Base-by-base conservation (phyloP, 306 rosid genomes). In the Begonia fuchsioides region DNA sequence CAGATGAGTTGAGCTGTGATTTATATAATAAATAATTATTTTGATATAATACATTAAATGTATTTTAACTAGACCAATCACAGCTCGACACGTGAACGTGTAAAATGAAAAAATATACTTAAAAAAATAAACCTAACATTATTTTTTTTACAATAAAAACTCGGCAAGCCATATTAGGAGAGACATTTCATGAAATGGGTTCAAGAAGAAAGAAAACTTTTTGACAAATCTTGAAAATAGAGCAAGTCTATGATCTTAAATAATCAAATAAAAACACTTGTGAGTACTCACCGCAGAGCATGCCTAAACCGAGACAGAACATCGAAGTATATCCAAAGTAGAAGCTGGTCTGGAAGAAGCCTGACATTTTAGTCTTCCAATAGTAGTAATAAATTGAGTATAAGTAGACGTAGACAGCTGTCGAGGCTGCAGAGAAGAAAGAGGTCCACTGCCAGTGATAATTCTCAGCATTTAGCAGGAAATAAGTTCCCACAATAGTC, bases 391-490 rank as follows among this genome's bases (percentile, higher is more conserved):
- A 92, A 41, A 92, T 68, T 6, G 98, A 85, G 61, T 92, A 92
- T 68, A 92, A 60, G 72, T 92, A 92, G 53, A 92, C 98, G 10
- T 92, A 92, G 39, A 85, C 87, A 49, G 96, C 93, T 32, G 98
- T 92, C n/a, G 98, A 92, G 48, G 96, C 96, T 39, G 98, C 98
- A n/a, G 98, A 92, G 70, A 82, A 82, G 83, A 92, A 92, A 61
- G 98, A 92, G 51, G 98, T 92, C 98, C 98, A 92, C 65, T 73
- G 94, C 98, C 98, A 92, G 85, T 92, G 90, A 74, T 92, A 92
- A 79, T 92, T 92, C 79, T 92, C 98, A 39, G 98, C 98, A 62
- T 92, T 92, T 38, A 92, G 77, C 75, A 92, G 70, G 72, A 92
- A 92, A 72, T 92, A 92, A 19, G 98, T 79, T 49, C 98, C 98